phyloP scores from a whole-genome alignment of 306 rosid genomes.

The Castanea crenata region DNA sequence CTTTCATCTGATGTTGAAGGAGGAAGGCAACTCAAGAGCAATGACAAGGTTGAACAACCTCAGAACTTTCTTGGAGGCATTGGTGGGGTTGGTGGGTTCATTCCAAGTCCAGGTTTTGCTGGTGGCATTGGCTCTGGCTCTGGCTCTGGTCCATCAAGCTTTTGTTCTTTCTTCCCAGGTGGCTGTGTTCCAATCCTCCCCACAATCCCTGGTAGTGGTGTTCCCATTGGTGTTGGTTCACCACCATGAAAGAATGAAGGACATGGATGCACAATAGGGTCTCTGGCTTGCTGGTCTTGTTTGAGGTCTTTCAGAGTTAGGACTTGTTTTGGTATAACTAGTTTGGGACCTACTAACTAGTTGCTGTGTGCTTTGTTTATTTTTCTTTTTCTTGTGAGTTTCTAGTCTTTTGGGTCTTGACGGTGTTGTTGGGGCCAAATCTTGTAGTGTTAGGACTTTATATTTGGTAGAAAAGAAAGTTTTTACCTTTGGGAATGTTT shows the following conservation, averaged over 20 bases:
- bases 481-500: too few species aligned
- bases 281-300: neutral
- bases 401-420: neutral
- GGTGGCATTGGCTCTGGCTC: neutral
- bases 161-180: neutral
- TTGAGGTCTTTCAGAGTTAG: neutral
- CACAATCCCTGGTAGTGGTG: neutral
- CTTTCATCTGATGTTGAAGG: conserved; percentile 26
- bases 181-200: neutral
- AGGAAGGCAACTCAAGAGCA: conserved; percentile 11
- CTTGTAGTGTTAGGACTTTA: too few species aligned
- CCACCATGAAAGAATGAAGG: neutral
- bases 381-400: neutral
- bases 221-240: neutral
- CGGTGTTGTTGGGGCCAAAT: too few species aligned
- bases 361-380: neutral
- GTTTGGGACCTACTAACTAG: neutral
- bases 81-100: neutral
- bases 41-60: neutral
- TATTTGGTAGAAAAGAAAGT: too few species aligned
- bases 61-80: neutral
- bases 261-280: too few species aligned
- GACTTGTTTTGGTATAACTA: too few species aligned
- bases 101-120: neutral
- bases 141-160: neutral